Evolutionary conservation across 495 filamentous ascomycete genomes (phyloP), one percentile per base, ranked within the genome.

Genomic region (Viridothelium virens): DNA sequence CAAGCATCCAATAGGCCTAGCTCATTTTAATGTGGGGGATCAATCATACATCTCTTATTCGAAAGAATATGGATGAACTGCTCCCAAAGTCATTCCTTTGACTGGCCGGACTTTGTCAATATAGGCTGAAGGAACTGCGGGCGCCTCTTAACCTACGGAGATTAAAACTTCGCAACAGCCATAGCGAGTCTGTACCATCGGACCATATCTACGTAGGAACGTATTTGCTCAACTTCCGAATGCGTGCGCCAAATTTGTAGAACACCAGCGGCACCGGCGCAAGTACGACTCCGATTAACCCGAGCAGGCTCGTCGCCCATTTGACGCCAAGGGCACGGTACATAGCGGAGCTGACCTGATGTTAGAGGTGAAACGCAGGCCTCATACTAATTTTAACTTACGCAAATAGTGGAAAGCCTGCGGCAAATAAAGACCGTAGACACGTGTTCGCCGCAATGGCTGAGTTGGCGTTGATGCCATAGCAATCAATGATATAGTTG

Each of bases 181-280:
- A 25, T 25, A 25, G 25, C 25, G 25, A 25, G 25, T 25, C 25
- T 25, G 25, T 25, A 25, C 25, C 25, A 25, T 25, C 25, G 25
- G 25, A 25, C 25, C 25, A 25, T 25, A 25, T 25, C 25, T 36
- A 59, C 31, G 53, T 59, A 59, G 53, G 53, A 59, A 59, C 53
- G 31, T 59, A 59, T 59, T 61, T 56, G 14, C 53, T 59, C 53
- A 59, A 31, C 7, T 18, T 31, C 37, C 69, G 63, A 56, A 91
- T 86, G 75, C 77, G 81, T 70, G 79, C 82, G 3, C 88, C 88
- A 69, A 82, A 90, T 18, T 83, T 71, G 68, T 78, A 89, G 74
- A 91, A 91, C 33, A 87, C 68, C 61, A 87, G 77, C 7, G 88
- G 88, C 33, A 89, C 84, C 0, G 87, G 87, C 16, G 89, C 79